Evolutionary conservation across 1,284 basidiomycete species (phyloP).

Genomic region (Pseudozyma sp.): DNA sequence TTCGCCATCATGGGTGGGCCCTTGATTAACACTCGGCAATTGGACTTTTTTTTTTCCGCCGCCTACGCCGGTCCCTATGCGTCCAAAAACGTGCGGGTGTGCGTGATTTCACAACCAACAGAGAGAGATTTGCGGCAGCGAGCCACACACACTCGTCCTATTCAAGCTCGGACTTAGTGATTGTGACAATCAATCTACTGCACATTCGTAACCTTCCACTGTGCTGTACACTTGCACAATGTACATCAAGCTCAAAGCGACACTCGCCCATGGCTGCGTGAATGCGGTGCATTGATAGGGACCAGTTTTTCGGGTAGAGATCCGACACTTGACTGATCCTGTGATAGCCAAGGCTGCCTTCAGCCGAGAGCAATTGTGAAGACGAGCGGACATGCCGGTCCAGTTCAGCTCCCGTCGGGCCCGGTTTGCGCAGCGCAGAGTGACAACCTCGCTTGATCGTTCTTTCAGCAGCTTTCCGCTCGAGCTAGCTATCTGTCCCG

Average conservation of each 20-base stretch:
- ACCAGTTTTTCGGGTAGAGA: too few relatives aligned
- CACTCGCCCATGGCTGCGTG: too few relatives aligned
- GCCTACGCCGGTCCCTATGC: background rate
- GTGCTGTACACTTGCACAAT: too few relatives aligned
- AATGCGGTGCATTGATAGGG: too few relatives aligned
- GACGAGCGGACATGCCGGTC: too few relatives aligned
- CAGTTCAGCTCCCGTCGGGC: background rate
- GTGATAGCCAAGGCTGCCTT: too few relatives aligned
- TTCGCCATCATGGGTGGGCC: constrained; percentile 2
- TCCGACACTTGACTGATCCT: too few relatives aligned
- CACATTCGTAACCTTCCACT: too few relatives aligned
- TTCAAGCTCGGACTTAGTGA: background rate
- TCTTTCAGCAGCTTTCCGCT: background rate
- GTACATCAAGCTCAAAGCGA: too few relatives aligned
- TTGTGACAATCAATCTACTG: too few relatives aligned
- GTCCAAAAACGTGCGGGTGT: constrained; percentile 3
- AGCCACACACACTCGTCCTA: constrained; percentile 2
- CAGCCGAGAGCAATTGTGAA: too few relatives aligned
- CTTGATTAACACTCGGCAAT: constrained; percentile 10
- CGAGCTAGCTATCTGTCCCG: background rate
- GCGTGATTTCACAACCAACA: background rate
- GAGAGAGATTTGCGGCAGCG: constrained; percentile 3
- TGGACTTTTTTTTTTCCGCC: background rate
- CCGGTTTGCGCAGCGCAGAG: background rate
- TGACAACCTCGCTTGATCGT: background rate